Conservation (phyloP, 306 rosid genomes). For the Leucaena leucocephala region DNA sequence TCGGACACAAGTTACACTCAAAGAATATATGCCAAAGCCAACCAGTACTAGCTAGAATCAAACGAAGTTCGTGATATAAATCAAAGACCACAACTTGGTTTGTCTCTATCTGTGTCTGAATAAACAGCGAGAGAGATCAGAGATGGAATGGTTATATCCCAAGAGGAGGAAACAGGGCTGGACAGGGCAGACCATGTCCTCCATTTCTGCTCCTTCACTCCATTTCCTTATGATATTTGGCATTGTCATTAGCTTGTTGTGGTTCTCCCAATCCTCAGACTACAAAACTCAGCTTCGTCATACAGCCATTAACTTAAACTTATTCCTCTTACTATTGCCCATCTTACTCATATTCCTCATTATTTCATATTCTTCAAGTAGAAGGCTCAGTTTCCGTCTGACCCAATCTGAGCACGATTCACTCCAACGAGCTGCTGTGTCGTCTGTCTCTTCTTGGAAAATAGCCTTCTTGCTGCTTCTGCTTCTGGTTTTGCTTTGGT, state of each 20-base stretch:
- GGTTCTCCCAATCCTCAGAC: constrained; percentile 56
- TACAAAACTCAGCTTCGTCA: constrained; percentile 49
- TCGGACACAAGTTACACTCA: constrained; percentile 56
- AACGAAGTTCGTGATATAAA: constrained; percentile 37
- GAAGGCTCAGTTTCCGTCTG: constrained; percentile 43
- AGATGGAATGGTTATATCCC: constrained; percentile 65
- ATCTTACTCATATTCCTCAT: constrained; percentile 54
- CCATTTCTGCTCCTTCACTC: constrained; percentile 60
- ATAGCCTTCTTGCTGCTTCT: constrained; percentile 48
- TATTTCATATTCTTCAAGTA: constrained; percentile 43
- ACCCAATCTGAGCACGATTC: constrained; percentile 21
- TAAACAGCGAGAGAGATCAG: constrained; percentile 9
- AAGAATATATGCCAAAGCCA: constrained; percentile 77
- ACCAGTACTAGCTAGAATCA: constrained; percentile 31
- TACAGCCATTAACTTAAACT: constrained; percentile 50
- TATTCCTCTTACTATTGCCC: constrained; percentile 58
- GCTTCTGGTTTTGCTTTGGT: constrained; percentile 26
- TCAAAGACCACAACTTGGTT: not conserved
- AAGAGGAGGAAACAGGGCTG: constrained; percentile 58
- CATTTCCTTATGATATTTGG: constrained; percentile 65
- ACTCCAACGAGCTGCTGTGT: constrained; percentile 29
- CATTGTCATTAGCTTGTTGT: constrained; percentile 66
- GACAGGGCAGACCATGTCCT: constrained; percentile 50
- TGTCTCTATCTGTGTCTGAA: not conserved
- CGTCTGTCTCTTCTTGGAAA: constrained; percentile 51